A percentile compares a stretch with the other conserved stretches of the same genome.
These are phyloP conservation scores for Rhodotorula sp. DNA, from an alignment of 1,284 basidiomycete genomes.

Conservation along the genomic window DNA sequence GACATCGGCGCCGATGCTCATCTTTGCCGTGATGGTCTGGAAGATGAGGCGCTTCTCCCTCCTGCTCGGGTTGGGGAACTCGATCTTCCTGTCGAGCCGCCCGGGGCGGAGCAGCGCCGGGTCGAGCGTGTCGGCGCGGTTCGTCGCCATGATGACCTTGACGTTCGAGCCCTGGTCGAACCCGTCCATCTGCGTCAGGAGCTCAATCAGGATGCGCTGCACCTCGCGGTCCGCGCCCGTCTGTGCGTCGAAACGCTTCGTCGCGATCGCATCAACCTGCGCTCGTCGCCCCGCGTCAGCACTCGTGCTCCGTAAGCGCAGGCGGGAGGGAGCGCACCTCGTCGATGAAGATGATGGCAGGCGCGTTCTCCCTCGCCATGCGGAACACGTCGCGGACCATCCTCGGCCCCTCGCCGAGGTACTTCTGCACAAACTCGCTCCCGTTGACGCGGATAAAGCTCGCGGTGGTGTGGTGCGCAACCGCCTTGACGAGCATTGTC, in stretches of 20 bases:
- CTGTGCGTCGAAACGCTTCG: conserved; percentile 99
- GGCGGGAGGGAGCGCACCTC: conserved; percentile 13
- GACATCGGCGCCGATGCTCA: conserved; percentile 97
- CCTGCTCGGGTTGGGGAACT: conserved; percentile 92
- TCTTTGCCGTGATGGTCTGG: conserved; percentile 95
- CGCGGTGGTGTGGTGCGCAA: conserved; percentile 95
- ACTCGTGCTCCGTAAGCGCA: not conserved
- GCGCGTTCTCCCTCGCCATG: conserved; percentile 93
- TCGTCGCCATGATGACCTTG: conserved; percentile 99
- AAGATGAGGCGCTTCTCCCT: conserved; percentile 97
- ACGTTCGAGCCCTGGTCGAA: conserved; percentile 99
- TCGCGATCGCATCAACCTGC: conserved; percentile 96
- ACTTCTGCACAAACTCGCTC: conserved; percentile 99
- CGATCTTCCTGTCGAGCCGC: conserved; percentile 97
- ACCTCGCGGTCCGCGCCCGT: conserved; percentile 99
- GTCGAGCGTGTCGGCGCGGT: conserved; percentile 93
- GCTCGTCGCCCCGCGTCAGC: not conserved
- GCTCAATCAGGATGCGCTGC: conserved; percentile 96
- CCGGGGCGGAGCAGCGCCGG: conserved; percentile 96
- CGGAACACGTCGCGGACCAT: conserved; percentile 99
- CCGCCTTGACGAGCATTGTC: conserved; percentile 99
- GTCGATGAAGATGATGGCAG: conserved; percentile 97
- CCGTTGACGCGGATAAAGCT: conserved; percentile 98
- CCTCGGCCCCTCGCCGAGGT: conserved; percentile 96
- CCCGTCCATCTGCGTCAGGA: conserved; percentile 99